Base-by-base conservation (phyloP, 331 rosid genomes). In the Phaseolus coccineus region DNA sequence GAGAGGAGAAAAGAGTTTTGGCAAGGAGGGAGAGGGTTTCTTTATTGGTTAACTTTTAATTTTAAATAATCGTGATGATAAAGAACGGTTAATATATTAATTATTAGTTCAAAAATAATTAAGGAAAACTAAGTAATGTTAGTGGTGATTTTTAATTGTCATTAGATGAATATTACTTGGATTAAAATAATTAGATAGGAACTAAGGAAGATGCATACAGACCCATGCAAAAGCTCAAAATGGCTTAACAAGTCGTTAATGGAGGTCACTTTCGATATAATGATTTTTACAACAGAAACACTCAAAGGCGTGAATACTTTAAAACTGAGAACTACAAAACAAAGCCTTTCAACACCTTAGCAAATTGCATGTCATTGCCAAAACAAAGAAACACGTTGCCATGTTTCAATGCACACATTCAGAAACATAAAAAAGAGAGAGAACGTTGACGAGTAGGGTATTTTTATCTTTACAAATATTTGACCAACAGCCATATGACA, bases 401-500 rank as follows among this genome's bases (percentile, higher is more conserved):
- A 14, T 68, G 67, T 76, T 69, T 71, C 77, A 86, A 52, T 69
- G 59, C 86, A 77, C 86, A 89, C 84, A 75, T 71, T 53, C 53
- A 71, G 66, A 85, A 63, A 68, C 78, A 51, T 57, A 27, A 81
- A 47, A 46, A 61, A 46, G 13, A 71, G 71, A 35, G 58, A 56
- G 57, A 72, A 19, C 22, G 65, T 64, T 28, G 42, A 25, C 6
- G 61, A 66, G 65, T 46, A 31, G 69, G 50, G 50, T 51, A 83
- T 66, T 72, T 70, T 62, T 35, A 46, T 59, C 67, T 35, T 82
- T 93, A 93, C 97, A 96, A 88, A 76, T 85, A 91, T 80, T 91
- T 96, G 78, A 93, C 58, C 80, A 96, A 75, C 62, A 96, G 81
- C 81, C 74, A 96, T 81, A 91, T 78, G 69, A 88, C 93, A 62